A percentile compares a stretch with the other conserved stretches of the same genome.
phyloP scores from a whole-genome alignment of 805 yeast genomes.

The Sungouiozyma ichnusensis region DNA sequence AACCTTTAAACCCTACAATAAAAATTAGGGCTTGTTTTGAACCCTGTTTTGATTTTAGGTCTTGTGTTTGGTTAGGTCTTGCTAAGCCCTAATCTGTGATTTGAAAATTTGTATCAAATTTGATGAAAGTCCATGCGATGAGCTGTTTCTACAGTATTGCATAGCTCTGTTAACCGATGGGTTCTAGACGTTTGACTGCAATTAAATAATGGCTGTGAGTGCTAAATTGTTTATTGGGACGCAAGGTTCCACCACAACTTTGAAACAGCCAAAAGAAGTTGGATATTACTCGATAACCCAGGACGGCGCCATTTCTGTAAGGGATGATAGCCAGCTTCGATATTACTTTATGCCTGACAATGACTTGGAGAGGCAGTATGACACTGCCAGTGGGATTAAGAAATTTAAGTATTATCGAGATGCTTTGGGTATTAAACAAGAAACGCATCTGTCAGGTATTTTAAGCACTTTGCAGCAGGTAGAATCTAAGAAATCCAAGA shows the following conservation, averaged over 20 bases:
- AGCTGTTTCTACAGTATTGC: too few relatives aligned
- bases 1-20: too few relatives aligned
- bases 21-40: too few relatives aligned
- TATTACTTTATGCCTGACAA: slow-evolving; percentile 77
- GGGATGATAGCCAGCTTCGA: slow-evolving; percentile 46
- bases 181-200: too few relatives aligned
- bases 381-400: slow-evolving; percentile 54
- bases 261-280: slow-evolving; percentile 81
- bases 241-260: slow-evolving; percentile 52
- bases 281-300: slow-evolving; percentile 51
- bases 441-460: slow-evolving; percentile 38
- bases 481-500: slow-evolving; percentile 38
- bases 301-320: slow-evolving; percentile 39
- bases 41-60: too few relatives aligned
- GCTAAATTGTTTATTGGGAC: slow-evolving; percentile 28
- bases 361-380: slow-evolving; percentile 48
- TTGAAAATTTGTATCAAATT: too few relatives aligned
- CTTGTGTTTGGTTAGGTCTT: too few relatives aligned
- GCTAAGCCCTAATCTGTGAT: too few relatives aligned
- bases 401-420: slow-evolving; percentile 45
- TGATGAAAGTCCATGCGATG: too few relatives aligned
- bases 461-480: slow-evolving; percentile 43
- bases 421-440: slow-evolving; percentile 35
- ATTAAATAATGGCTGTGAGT: slow-evolving; percentile 24
- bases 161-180: too few relatives aligned